A percentile compares a stretch with the other conserved stretches of the same genome.
These are phyloP conservation scores for Dactylellina drechsleri DNA, from an alignment of 2,329 filamentous ascomycete genomes.

Conservation along the genomic window DNA sequence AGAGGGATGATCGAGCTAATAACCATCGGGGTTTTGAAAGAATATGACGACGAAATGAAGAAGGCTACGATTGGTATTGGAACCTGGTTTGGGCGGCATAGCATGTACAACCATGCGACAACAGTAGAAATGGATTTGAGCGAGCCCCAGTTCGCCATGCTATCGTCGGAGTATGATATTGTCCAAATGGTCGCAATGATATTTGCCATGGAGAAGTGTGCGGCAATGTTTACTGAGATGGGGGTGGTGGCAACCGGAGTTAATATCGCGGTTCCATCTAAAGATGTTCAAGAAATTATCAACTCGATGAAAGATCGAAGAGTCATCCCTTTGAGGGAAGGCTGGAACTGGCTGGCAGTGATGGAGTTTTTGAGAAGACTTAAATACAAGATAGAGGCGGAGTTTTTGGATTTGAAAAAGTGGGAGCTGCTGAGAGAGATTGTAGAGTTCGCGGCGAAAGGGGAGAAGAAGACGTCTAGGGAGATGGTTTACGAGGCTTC, in stretches of 20 bases:
- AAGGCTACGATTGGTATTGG: constrained; percentile 24
- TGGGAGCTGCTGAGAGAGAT: constrained; percentile 33
- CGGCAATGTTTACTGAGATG: constrained; percentile 36
- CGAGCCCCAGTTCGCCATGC: constrained; percentile 25
- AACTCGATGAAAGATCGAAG: constrained; percentile 8
- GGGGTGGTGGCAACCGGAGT: constrained; percentile 33
- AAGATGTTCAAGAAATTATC: constrained; percentile 16
- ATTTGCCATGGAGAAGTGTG: constrained; percentile 38
- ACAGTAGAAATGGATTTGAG: constrained; percentile 33
- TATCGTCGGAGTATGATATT: constrained; percentile 18
- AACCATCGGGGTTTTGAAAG: constrained; percentile 35
- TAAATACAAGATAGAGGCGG: constrained; percentile 33
- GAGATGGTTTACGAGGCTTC: constrained; percentile 31
- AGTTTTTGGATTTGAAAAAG: constrained; percentile 32
- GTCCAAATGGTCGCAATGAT: constrained; percentile 48
- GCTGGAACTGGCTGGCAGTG: constrained; percentile 36
- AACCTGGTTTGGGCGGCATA: constrained; percentile 37
- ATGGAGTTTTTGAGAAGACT: constrained; percentile 36
- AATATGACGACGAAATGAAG: constrained; percentile 14
- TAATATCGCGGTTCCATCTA: constrained; percentile 35
- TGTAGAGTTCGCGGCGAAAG: constrained; percentile 25
- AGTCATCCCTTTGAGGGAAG: constrained; percentile 19
- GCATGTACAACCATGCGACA: constrained; percentile 36
- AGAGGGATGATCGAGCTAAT: constrained; percentile 33
- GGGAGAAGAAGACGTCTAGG: constrained; percentile 27